Evolutionary conservation across 2,329 filamentous ascomycete species (phyloP).

Genomic region (Colletotrichum zoysiae): DNA sequence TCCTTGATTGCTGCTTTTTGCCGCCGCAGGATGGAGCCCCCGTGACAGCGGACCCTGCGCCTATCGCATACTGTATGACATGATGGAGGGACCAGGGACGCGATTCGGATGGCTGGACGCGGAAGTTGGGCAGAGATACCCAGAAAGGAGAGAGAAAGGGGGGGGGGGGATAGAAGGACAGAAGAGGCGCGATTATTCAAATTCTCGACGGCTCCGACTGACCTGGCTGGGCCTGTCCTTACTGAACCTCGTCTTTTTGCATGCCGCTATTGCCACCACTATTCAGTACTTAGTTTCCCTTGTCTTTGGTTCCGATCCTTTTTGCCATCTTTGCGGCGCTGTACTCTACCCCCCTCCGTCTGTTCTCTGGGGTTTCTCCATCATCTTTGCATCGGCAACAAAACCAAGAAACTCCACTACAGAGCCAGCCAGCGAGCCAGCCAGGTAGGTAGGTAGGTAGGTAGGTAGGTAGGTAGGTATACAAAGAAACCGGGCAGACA

Average conservation of each 20-base stretch:
- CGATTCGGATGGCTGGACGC: neutral
- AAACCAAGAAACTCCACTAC: constrained; percentile 15
- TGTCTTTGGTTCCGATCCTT: constrained; percentile 15
- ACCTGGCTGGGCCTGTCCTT: constrained; percentile 19
- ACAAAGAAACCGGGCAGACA: constrained; percentile 10
- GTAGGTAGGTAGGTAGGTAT: neutral
- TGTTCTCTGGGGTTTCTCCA: constrained; percentile 1
- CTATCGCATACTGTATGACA: constrained; percentile 17
- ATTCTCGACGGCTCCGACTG: neutral
- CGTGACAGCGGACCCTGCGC: constrained; percentile 19
- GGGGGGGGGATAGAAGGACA: neutral
- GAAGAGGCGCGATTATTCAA: constrained; percentile 31
- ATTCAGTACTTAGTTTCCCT: constrained; percentile 6
- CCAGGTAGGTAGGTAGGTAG: too few species aligned
- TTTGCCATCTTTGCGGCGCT: constrained; percentile 20
- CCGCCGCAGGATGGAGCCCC: constrained; percentile 10
- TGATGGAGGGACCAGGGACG: constrained; percentile 25
- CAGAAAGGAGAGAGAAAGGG: neutral
- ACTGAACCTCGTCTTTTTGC: neutral
- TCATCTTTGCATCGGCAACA: constrained; percentile 15
- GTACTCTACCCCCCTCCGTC: neutral
- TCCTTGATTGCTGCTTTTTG: constrained; percentile 10
- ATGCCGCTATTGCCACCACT: neutral
- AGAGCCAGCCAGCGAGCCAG: neutral
- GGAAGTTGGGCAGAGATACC: neutral